phyloP scores from a whole-genome alignment of 306 rosid species.

The Vigna reflexopilosa region DNA sequence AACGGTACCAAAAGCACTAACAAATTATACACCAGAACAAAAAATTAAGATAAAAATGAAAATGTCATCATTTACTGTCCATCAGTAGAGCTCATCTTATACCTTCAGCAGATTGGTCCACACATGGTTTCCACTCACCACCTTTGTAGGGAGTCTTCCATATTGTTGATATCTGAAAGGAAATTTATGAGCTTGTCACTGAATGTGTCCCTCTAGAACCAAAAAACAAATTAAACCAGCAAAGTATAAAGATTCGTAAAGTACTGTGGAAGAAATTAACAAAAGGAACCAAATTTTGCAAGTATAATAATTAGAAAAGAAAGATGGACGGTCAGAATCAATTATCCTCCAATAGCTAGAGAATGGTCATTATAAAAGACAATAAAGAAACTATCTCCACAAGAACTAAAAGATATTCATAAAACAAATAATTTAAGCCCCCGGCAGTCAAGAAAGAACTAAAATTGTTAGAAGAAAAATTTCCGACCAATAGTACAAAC shows the following conservation, averaged over 20 bases:
- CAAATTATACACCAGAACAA: conserved; percentile 4
- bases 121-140: conserved; percentile 83
- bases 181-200: conserved; percentile 48
- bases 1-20: conserved; percentile 33
- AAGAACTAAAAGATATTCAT: conserved; percentile 17
- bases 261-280: conserved; percentile 33
- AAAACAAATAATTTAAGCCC: neutral
- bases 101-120: conserved; percentile 75
- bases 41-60: conserved; percentile 1
- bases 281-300: conserved; percentile 38
- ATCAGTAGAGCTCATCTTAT: conserved; percentile 15
- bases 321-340: conserved; percentile 11
- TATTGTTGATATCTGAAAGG: conserved; percentile 81
- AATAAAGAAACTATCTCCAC: conserved; percentile 5
- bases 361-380: conserved; percentile 19
- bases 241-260: conserved; percentile 20
- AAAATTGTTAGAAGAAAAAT: neutral
- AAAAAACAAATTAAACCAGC: neutral
- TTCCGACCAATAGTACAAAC: neutral
- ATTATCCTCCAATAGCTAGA: conserved; percentile 14
- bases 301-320: conserved; percentile 14
- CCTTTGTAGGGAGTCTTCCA: conserved; percentile 85
- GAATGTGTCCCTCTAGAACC: conserved; percentile 18
- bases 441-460: neutral
- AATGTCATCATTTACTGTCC: conserved; percentile 15